phyloP scores from a whole-genome alignment of 2,329 filamentous ascomycete species.

The Alternaria brassicicola region DNA sequence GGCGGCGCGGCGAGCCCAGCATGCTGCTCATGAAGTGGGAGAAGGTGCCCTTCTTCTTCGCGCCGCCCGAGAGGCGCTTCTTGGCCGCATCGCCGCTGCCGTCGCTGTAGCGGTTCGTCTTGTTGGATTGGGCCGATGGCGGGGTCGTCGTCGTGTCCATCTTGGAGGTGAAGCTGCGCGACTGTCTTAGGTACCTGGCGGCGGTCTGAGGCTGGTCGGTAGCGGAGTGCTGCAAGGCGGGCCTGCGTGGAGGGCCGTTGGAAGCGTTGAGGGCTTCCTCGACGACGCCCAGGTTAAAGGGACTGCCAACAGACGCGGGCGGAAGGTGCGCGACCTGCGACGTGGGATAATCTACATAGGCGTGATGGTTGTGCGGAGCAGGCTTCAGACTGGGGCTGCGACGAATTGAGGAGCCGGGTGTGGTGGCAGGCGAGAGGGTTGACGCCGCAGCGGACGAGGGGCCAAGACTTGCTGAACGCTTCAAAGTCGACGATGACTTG shows the following conservation, averaged over 20 bases:
- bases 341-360: slow-evolving; percentile 7
- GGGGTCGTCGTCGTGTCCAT: slow-evolving; percentile 51
- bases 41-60: slow-evolving; percentile 51
- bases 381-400: slow-evolving; percentile 15
- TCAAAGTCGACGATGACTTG: slow-evolving; percentile 22
- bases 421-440: slow-evolving; percentile 5
- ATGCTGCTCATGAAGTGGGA: slow-evolving; percentile 49
- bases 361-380: slow-evolving; percentile 14
- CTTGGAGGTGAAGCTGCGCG: slow-evolving; percentile 52
- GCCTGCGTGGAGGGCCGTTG: slow-evolving; percentile 26
- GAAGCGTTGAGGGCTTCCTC: slow-evolving; percentile 32
- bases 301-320: slow-evolving; percentile 36
- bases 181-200: slow-evolving; percentile 46
- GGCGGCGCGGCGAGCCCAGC: slow-evolving; percentile 75
- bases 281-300: slow-evolving; percentile 48
- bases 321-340: slow-evolving; percentile 14
- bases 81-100: slow-evolving; percentile 37
- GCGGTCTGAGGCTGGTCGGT: slow-evolving; percentile 25
- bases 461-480: slow-evolving; percentile 11
- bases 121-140: slow-evolving; percentile 43
- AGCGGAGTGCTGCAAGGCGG: slow-evolving; percentile 37
- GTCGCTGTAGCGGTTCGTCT: slow-evolving; percentile 49
- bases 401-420: neutral
- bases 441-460: neutral
- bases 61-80: slow-evolving; percentile 43